Base-by-base conservation (phyloP, 2,329 filamentous ascomycete genomes). In the Fonsecaea pugnacius region DNA sequence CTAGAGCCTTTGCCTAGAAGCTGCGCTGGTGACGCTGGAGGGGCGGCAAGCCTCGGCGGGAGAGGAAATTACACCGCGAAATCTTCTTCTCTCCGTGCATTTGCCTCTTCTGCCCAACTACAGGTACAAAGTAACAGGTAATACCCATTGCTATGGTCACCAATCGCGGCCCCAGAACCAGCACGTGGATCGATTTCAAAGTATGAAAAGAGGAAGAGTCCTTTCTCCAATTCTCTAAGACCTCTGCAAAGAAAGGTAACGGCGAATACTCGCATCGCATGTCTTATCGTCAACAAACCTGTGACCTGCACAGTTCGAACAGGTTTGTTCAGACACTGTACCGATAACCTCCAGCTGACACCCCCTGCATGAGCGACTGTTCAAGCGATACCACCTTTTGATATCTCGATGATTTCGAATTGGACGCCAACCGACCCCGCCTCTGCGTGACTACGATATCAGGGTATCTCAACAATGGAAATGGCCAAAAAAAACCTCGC, bases 341-440 rank as follows among this genome's bases (percentile, higher is more conserved):
- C 24, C 27, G 27, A 30, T 30, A 30, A 6, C 27, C 27, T 50
- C 18, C 27, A 21, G 40, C n/a, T 58, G 55, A 58, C 40, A 48
- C 43, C 10, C 43, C 10, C 12, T 46, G 40, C 14, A n/a, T 30
- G 40, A 21, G 18, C 38, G 52, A 1, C 33, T 24, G 48, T 18
- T 35, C 57, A 60, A 18, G 33, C 53, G 33, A 51, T 62, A 57
- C 48, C 33, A 58, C 53, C 53, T 40, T 50, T 59, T 56, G 53
- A 58, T 63, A 52, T 52, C 53, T 58, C 46, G 36, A 58, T 46
- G 27, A 53, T 21, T 50, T 43, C 40, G 60, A 57, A 58, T 62
- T 58, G 60, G 53, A 33, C 36, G 16, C 24, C 40, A 48, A 24
- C 55, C 56, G 18, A 43, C 33, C 35, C 9, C 16, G 46, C 30